Evolutionary conservation across 148 eudicot species (phyloP), one percentile per base, ranked within the genome.

Genomic region (Cornus florida): DNA sequence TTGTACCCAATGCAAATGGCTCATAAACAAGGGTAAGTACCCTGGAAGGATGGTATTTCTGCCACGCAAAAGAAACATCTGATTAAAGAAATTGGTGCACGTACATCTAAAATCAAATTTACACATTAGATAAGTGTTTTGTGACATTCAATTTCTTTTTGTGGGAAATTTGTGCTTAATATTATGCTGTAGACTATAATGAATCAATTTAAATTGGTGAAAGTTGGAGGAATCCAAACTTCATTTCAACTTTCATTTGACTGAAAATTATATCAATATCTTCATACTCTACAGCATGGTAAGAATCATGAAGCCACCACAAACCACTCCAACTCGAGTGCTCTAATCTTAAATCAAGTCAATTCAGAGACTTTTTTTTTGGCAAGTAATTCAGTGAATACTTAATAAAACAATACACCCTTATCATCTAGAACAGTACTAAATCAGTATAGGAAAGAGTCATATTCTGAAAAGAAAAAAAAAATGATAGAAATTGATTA

Each of bases 11-110:
- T 14, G 95, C 97, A 78, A 88, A 93, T 28, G 97, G 93, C 75
- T 90, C 95, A 69, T 91, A 91, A n/a, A 90, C 89, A 0, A 93
- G 90, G 7, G 97, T 90, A 67, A 93, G 93, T 32, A 93, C 95
- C 80, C 97, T 84, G 6, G 93, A 73, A 64, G 95, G 95, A 85
- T 93, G 97, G 77, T 93, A 93, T 14, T 77, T n/a, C 92, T 89
- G 48, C 8, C 1, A 20, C 71, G 76, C 68, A 67, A 35, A 67
- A 39, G 31, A 67, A 73, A 13, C 62, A 57, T 57, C 17, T 41
- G 53, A 41, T 4, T 22, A 64, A 64, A 59, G 16, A 19, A 77
- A 64, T 10, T 19, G 72, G 4, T 57, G 19, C 62, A 57, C 38
- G 53, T 10, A 13, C 7, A 13, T 28, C 35, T 24, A 28, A 68